Evolutionary conservation across 495 filamentous ascomycete genomes (phyloP), one percentile per base, ranked within the genome.

Genomic region (Choiromyces venosus): DNA sequence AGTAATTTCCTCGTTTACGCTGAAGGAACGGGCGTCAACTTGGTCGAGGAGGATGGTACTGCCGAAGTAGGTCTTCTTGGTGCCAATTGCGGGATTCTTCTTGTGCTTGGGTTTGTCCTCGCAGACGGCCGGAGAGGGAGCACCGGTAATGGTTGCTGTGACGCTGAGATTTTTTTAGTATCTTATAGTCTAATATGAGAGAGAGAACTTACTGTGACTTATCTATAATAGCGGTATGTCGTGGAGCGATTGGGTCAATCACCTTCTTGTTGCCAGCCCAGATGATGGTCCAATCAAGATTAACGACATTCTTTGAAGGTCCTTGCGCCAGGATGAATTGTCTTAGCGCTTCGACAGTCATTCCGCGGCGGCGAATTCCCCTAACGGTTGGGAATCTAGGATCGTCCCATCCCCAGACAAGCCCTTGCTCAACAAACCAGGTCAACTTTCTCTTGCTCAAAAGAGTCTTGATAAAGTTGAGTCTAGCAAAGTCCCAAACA

Each of bases 211-310:
- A 73, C 72, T 71, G 44, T 36, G 56, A 86, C 76, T 90, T 86
- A 74, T 89, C 87, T 40, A 85, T 82, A 78, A 97, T 86, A 37
- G 93, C 93, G 10, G 92, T 96, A 85, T 94, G 92, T 67, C 94
- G 90, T 5, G 91, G 89, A 33, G 92, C 88, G 72, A 96, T 86
- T 3, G 94, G 94, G 82, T 97, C 94, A 76, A 97, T 96, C 78
- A 93, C 90, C 84, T 96, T 96, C 85, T 95, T 96, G 86, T 97
- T 97, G 68, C 89, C 92, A 12, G 93, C 92, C 94, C 94, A 97
- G 86, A 97, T 92, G 69, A 87, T 86, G 74, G 88, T 89, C 94
- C 94, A 97, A 85, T 97, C 93, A 81, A 94, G 91, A 74, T 92
- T 92, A 74, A 91, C 91, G 65, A 97, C 91, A 83, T 94, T 94